Base-by-base conservation (phyloP, 495 filamentous ascomycete genomes). In the Darksidea phi region DNA sequence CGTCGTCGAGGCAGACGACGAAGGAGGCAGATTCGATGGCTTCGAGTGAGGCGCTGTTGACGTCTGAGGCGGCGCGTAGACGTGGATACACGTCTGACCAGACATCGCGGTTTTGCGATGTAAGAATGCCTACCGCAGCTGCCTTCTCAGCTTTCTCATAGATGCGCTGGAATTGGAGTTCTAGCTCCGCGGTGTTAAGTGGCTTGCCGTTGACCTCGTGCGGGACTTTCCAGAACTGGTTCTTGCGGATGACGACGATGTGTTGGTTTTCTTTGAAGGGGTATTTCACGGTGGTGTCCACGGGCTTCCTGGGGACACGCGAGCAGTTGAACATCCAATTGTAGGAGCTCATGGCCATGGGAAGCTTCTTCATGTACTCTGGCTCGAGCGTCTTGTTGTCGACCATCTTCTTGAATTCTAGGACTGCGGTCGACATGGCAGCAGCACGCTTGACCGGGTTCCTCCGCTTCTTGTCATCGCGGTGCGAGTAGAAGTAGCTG, bases 401-500 rank as follows among this genome's bases (percentile, higher is more conserved):
- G 1, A 97, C 94, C 76, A 90, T 84, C 72, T 86, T 86, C 82
- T 96, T 95, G 83, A 99, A 97, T 71, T 93, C 88, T 37, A 99
- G 82, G 4, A 84, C 84, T 1, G 89, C 88, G 11, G 88, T 89
- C 1, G 89, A 85, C 64, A 99, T 84, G 46, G 91, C 91, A 0
- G 95, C 95, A 13, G 95, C 95, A 57, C 95, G 88, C 79, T 94
- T 93, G 57, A 86, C 88, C 3, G 94, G 95, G 77, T 95, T 81
- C 36, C 91, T 86, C 55, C 93, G 85, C 69, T 86, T 80, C 50
- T 91, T 86, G 73, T 99, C 95, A 73, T 99, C 95, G 54, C 88
- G 84, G 80, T 96, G 93, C 36, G 91, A 96, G 79, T 99, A 99
- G 78, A 99, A 99, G 81, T 99, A 99, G 73, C 90, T 95, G 65